phyloP scores from a whole-genome alignment of 2,329 filamentous ascomycete species.

The Ambrosiella beaveri region DNA sequence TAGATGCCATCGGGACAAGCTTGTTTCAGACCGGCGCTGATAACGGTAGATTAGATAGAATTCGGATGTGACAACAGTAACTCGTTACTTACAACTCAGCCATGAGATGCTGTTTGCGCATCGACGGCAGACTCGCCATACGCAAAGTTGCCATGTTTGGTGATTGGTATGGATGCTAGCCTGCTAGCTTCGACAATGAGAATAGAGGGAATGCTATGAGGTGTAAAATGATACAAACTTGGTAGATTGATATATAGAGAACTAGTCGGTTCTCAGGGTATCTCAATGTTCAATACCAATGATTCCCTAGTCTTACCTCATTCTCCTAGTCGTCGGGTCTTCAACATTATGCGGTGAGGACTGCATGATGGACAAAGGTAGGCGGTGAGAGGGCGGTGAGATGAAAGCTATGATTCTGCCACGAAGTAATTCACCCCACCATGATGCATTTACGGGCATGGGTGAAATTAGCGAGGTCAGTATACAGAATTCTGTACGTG shows the following conservation, averaged over 20 bases:
- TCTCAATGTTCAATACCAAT: not conserved
- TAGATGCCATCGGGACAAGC: slow-evolving; percentile 76
- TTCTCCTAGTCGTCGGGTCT: too few relatives aligned
- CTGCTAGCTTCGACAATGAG: not conserved
- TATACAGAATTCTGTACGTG: too few relatives aligned
- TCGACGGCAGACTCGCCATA: slow-evolving; percentile 31
- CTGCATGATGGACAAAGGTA: too few relatives aligned
- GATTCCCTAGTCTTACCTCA: too few relatives aligned
- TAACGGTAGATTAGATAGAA: not conserved
- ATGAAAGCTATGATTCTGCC: too few relatives aligned
- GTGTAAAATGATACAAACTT: not conserved
- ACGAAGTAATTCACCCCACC: too few relatives aligned
- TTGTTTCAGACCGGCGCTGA: slow-evolving; percentile 62
- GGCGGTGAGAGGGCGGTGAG: too few relatives aligned
- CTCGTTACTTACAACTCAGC: slow-evolving; percentile 54
- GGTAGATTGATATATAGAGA: too few relatives aligned
- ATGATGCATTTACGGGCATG: too few relatives aligned
- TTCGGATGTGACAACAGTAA: not conserved
- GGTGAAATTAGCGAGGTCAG: not conserved
- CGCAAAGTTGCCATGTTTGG: slow-evolving; percentile 27
- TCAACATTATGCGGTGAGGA: too few relatives aligned
- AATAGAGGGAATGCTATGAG: not conserved
- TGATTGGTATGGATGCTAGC: not conserved
- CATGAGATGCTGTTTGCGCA: slow-evolving; percentile 60
- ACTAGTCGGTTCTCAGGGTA: not conserved